Evolutionary conservation across 495 filamentous ascomycete species (phyloP).

Genomic region (Hypoxylon intermedium): DNA sequence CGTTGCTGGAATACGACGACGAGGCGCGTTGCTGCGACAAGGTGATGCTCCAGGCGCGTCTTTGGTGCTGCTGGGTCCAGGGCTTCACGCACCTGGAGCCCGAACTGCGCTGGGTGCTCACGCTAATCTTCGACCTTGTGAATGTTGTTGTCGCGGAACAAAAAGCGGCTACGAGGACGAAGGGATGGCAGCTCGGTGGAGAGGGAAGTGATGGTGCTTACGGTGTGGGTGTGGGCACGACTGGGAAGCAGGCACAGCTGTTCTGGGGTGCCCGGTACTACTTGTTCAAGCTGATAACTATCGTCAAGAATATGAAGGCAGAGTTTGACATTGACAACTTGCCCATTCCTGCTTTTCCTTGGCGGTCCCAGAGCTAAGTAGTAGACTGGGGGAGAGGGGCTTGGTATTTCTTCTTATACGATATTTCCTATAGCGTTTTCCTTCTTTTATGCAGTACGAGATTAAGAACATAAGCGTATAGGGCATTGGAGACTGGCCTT

Average conservation of each 20-base stretch:
- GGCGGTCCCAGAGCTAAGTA: not conserved
- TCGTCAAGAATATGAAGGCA: constrained; percentile 22
- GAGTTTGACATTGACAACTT: constrained; percentile 22
- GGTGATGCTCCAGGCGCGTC: constrained; percentile 19
- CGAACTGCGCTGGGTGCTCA: constrained; percentile 34
- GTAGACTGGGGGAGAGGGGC: not conserved
- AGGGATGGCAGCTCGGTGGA: not conserved
- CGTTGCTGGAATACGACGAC: constrained; percentile 1
- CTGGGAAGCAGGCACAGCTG: not conserved
- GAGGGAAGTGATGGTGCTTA: not conserved
- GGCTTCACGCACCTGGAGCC: constrained; percentile 26
- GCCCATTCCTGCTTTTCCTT: constrained; percentile 6
- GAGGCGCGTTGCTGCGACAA: not conserved
- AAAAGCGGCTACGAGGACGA: not conserved
- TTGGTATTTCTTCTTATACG: not conserved
- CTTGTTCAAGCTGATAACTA: constrained; percentile 16
- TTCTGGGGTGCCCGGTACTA: constrained; percentile 32
- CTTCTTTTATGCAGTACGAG: not conserved
- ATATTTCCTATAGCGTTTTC: not conserved
- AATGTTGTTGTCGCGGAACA: constrained; percentile 23
- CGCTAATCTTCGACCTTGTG: constrained; percentile 29
- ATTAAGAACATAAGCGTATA: not conserved
- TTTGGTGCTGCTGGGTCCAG: constrained; percentile 33
- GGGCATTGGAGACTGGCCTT: not conserved
- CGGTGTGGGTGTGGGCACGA: not conserved